These are phyloP conservation scores for Macrocystidia cucumis DNA, from an alignment of 1,284 basidiomycete genomes.

Conservation along the genomic window DNA sequence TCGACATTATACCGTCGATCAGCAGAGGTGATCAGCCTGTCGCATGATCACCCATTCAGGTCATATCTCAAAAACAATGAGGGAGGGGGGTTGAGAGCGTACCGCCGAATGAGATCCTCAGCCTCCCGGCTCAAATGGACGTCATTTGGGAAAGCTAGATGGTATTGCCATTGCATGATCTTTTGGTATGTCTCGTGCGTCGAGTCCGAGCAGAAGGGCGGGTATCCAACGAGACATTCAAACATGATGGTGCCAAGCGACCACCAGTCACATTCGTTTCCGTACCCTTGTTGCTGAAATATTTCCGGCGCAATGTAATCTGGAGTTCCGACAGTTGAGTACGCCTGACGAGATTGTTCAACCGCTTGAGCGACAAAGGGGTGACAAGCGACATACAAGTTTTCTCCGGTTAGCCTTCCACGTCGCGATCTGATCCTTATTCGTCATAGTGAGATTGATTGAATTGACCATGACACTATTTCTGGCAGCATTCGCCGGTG, in stretches of 20 bases:
- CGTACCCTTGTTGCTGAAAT: conserved; percentile 95
- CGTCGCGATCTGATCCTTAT: conserved; percentile 87
- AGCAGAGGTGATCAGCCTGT: conserved; percentile 76
- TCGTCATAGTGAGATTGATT: conserved; percentile 91
- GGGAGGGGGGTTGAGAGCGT: conserved; percentile 1
- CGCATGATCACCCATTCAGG: conserved; percentile 3
- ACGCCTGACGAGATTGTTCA: conserved; percentile 54
- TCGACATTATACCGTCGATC: conserved; percentile 80
- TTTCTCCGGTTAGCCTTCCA: conserved; percentile 99
- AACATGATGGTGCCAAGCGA: conserved; percentile 98
- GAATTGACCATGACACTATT: conserved; percentile 86
- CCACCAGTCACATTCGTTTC: conserved; percentile 99
- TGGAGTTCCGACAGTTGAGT: conserved; percentile 98
- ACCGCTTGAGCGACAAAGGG: conserved; percentile 1
- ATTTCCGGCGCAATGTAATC: conserved; percentile 99
- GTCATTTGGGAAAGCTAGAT: conserved; percentile 91
- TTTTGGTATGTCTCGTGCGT: conserved; percentile 99
- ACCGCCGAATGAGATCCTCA: conserved; percentile 86
- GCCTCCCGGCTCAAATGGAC: conserved; percentile 91
- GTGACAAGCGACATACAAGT: conserved; percentile 44
- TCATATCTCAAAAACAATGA: conserved; percentile 7
- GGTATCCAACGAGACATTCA: conserved; percentile 95
- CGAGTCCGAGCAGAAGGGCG: conserved; percentile 96
- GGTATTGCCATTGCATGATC: conserved; percentile 91
- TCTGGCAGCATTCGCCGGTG: conserved; percentile 35